Conservation (phyloP, 345 rosid genomes). For the Citropsis articulata region DNA sequence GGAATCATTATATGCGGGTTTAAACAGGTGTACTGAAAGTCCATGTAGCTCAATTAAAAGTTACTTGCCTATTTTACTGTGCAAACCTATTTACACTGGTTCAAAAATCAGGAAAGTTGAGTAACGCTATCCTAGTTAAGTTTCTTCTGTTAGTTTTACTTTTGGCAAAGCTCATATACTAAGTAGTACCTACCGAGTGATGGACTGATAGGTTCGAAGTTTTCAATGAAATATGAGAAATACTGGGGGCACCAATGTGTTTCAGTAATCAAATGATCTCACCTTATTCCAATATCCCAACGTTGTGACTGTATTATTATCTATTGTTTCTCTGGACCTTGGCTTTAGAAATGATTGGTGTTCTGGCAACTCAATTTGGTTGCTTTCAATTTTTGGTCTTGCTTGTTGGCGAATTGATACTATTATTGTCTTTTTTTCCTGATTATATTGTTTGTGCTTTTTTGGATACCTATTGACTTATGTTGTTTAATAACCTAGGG, state of each 20-base stretch:
- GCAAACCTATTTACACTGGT: neutral
- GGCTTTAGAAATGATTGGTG: neutral
- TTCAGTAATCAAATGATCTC: neutral
- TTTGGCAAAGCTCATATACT: neutral
- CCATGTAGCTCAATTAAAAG: neutral
- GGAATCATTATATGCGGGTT: neutral
- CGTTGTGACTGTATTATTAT: neutral
- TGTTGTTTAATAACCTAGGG: slow-evolving; percentile 46
- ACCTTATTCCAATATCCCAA: neutral
- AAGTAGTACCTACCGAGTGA: neutral
- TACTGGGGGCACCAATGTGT: neutral
- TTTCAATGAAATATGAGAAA: neutral
- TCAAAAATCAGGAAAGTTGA: neutral
- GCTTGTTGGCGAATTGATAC: neutral
- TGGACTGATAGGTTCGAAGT: neutral
- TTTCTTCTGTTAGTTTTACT: neutral
- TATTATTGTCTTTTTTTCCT: neutral
- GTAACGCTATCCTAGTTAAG: neutral
- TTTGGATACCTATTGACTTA: neutral
- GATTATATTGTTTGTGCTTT: neutral
- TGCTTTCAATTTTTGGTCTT: neutral
- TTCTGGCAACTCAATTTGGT: neutral
- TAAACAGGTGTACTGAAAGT: neutral
- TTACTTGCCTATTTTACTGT: neutral
- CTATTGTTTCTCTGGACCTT: neutral